Base-by-base conservation (phyloP, 371 early-diverging fungal genomes). In the Saksenaea oblongispora region DNA sequence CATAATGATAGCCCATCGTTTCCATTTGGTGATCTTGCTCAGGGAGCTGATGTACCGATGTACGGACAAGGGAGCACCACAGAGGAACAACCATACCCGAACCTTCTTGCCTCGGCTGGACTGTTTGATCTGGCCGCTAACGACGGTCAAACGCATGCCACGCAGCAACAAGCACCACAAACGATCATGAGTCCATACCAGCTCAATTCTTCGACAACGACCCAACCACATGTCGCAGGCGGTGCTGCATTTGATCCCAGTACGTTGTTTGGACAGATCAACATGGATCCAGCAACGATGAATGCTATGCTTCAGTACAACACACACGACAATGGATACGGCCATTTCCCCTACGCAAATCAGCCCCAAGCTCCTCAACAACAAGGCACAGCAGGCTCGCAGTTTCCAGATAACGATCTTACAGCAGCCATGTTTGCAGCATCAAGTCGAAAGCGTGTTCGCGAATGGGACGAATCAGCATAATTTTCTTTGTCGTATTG, bases 201-300 rank as follows among this genome's bases (percentile, higher is more conserved):
- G 22, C 47, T 47, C 24, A 47, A 47, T 11, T n/a, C 18, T n/a
- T 47, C 47, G 47, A 22, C 47, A 18, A 47, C 47, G 18, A 47
- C 59, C 53, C 27, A 28, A 62, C 53, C 47, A n/a, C 60, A 28
- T 31, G 54, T 37, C 18, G 56, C 58, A 36, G 39, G 64, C n/a
- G 51, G 42, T 17, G 15, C 18, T 14, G 60, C 53, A 22, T 66
- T 71, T 58, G 73, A 69, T 53, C 64, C 73, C 2, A 31, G 47
- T 36, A 27, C 34, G 10, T 51, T 75, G 31, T 75, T 75, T 72
- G 70, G 62, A 8, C 55, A 67, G 1, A 75, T 75, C 63, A 67
- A 72, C 15, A 75, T 75, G 75, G 75, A 75, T 61, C 74, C 74
- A 26, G 70, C 74, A 2, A 62, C 74, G 1, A 75, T 75, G 75